Percentiles rank a stretch among this genome's conserved stretches.
Conservation (phyloP, 1,139 yeast species). For the Pichia sp. region DNA sequence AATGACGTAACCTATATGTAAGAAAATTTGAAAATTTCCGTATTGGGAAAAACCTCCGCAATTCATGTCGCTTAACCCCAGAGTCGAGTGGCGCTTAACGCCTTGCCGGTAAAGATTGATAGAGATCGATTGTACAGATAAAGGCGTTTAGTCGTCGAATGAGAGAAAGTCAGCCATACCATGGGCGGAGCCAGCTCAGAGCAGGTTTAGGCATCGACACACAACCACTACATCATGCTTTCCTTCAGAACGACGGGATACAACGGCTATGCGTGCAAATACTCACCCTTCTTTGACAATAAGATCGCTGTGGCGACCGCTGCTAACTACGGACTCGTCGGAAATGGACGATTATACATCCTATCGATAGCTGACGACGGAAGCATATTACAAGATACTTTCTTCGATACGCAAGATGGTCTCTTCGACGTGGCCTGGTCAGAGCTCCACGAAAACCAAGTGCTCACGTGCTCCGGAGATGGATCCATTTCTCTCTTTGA, state of each 20-base stretch:
- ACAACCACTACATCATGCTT: slow-evolving; percentile 46
- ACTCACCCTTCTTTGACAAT: slow-evolving; percentile 89
- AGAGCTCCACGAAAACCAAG: slow-evolving; percentile 82
- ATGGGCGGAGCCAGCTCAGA: too few relatives aligned
- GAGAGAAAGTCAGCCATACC: too few relatives aligned
- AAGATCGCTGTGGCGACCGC: slow-evolving; percentile 86
- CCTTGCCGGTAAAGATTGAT: too few relatives aligned
- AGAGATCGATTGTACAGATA: too few relatives aligned
- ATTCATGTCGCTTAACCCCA: too few relatives aligned
- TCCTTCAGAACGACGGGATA: slow-evolving; percentile 71
- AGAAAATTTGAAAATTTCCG: too few relatives aligned
- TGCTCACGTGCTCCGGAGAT: slow-evolving; percentile 80
- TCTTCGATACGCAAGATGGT: slow-evolving; percentile 92
- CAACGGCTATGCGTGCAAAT: slow-evolving; percentile 82
- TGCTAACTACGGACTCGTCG: slow-evolving; percentile 90
- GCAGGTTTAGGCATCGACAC: too few relatives aligned
- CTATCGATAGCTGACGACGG: slow-evolving; percentile 67
- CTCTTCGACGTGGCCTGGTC: slow-evolving; percentile 87
- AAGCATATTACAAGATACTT: slow-evolving; percentile 41
- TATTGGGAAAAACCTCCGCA: too few relatives aligned
- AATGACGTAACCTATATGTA: too few relatives aligned
- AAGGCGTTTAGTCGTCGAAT: too few relatives aligned
- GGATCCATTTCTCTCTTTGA: slow-evolving; percentile 84
- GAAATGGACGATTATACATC: slow-evolving; percentile 77
- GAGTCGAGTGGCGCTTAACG: too few relatives aligned